Conservation (phyloP, 2,329 filamentous ascomycete species). For the Beauveria rudraprayagi region DNA sequence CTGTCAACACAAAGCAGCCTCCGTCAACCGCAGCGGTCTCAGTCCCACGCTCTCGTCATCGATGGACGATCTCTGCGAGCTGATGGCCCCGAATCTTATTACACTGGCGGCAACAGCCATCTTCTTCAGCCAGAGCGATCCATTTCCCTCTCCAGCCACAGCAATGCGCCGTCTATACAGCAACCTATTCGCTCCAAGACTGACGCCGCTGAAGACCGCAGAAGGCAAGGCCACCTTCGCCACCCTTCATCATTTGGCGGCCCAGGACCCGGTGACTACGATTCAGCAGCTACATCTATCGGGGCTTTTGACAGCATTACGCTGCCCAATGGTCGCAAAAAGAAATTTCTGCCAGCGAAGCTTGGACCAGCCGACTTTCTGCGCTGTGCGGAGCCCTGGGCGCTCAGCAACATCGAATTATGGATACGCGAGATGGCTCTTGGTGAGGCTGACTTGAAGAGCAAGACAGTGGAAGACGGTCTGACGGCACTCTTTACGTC, state of each 20-base stretch:
- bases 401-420: constrained; percentile 72
- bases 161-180: constrained; percentile 67
- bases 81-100: constrained; percentile 43
- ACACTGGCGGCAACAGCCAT: constrained; percentile 25
- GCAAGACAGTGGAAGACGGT: constrained; percentile 78
- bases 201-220: constrained; percentile 70
- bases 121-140: constrained; percentile 55
- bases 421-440: constrained; percentile 90
- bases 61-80: constrained; percentile 34
- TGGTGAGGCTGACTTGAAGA: constrained; percentile 79
- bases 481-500: constrained; percentile 82
- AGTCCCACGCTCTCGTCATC: constrained; percentile 39
- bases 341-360: constrained; percentile 80
- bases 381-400: constrained; percentile 85
- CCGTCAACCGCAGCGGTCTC: constrained; percentile 39
- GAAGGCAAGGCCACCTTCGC: constrained; percentile 44
- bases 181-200: constrained; percentile 89
- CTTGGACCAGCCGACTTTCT: constrained; percentile 73
- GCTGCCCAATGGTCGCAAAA: constrained; percentile 68
- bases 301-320: constrained; percentile 72
- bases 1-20: constrained; percentile 35
- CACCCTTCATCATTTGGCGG: constrained; percentile 42
- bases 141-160: constrained; percentile 75
- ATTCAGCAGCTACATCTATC: constrained; percentile 47
- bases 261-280: constrained; percentile 48